These are phyloP conservation scores for Saccharum spontaneum DNA, from an alignment of 176 grass and related monocot genomes.

Conservation along the genomic window DNA sequence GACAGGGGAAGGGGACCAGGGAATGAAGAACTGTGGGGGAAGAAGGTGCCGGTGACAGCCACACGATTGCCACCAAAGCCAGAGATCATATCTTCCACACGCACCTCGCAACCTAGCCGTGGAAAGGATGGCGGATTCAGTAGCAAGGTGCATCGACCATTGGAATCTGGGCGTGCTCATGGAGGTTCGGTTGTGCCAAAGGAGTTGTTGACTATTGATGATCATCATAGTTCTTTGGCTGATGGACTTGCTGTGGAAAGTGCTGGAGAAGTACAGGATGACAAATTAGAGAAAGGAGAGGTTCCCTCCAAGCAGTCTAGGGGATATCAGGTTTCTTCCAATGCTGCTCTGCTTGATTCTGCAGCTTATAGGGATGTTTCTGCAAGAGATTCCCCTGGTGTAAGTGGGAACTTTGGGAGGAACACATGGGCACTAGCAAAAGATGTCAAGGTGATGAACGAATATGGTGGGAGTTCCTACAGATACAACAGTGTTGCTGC, in stretches of 20 bases:
- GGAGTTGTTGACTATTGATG: background rate
- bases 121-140: background rate
- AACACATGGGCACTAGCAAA: background rate
- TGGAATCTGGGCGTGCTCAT: background rate
- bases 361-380: background rate
- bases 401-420: background rate
- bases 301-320: background rate
- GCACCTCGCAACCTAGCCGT: slow-evolving; percentile 1
- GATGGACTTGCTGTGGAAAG: background rate
- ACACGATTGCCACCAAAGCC: background rate
- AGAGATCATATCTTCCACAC: background rate
- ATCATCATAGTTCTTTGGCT: background rate
- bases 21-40: background rate
- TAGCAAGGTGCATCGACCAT: background rate
- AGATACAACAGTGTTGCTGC: background rate
- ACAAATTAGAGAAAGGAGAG: slow-evolving; percentile 17
- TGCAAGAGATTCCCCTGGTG: background rate
- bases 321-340: background rate
- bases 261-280: background rate
- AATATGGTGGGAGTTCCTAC: background rate
- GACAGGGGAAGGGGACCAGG: background rate
- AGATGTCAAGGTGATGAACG: slow-evolving; percentile 1
- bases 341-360: background rate
- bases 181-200: background rate
- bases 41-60: background rate